These are phyloP conservation scores for Chaetomiaceae sp. DNA, from an alignment of 2,329 filamentous ascomycete species.

Conservation along the genomic window DNA sequence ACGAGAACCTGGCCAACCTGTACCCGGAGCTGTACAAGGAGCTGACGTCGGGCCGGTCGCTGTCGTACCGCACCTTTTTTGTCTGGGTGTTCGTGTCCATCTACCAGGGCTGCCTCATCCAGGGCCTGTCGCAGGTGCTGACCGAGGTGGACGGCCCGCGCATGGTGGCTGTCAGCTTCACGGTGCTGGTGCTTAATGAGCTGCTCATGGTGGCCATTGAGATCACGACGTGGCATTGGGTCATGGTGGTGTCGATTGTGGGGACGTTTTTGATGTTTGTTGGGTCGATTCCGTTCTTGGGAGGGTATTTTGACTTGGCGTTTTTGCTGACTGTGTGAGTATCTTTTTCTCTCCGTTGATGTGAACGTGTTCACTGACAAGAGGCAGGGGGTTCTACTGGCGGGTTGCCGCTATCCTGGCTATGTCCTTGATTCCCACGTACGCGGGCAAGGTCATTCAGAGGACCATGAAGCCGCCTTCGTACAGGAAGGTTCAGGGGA, in stretches of 20 bases:
- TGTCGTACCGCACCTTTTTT: conserved; percentile 93
- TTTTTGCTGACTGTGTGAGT: conserved; percentile 69
- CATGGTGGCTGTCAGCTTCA: conserved; percentile 91
- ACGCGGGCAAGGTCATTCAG: conserved; percentile 78
- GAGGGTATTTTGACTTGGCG: conserved; percentile 79
- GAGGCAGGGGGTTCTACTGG: conserved; percentile 77
- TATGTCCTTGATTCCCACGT: conserved; percentile 80
- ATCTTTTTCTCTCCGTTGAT: neutral
- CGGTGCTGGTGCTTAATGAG: conserved; percentile 88
- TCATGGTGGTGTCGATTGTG: conserved; percentile 81
- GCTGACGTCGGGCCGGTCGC: conserved; percentile 78
- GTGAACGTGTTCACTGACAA: neutral
- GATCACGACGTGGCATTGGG: conserved; percentile 92
- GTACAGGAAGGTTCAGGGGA: conserved; percentile 85
- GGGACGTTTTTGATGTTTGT: conserved; percentile 80
- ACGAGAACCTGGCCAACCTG: conserved; percentile 86
- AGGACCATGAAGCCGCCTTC: conserved; percentile 85
- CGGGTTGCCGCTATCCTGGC: conserved; percentile 74
- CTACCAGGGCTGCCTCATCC: conserved; percentile 93
- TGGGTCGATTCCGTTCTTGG: conserved; percentile 79
- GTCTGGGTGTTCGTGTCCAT: conserved; percentile 93
- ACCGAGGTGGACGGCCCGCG: conserved; percentile 67
- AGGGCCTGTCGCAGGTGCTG: conserved; percentile 86
- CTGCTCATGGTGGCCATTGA: conserved; percentile 96
- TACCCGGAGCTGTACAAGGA: conserved; percentile 98